phyloP scores from a whole-genome alignment of 805 yeast genomes.

The Candida sonorensis region DNA sequence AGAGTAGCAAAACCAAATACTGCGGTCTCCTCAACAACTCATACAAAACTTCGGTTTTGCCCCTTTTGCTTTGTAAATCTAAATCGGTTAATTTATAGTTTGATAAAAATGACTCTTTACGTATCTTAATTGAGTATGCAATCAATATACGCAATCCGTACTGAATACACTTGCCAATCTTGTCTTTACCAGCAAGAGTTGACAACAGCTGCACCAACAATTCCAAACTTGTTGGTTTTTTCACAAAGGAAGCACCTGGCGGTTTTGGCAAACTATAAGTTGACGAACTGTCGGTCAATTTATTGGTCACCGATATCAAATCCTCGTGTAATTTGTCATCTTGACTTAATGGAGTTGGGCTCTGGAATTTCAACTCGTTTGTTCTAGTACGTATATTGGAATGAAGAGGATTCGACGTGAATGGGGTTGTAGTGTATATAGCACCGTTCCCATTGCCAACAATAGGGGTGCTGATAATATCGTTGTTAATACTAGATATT shows the following conservation, averaged over 20 bases:
- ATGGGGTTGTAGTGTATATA: no score
- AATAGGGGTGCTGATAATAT: no score
- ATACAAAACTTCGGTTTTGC: no score
- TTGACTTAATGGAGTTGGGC: slow-evolving; percentile 14
- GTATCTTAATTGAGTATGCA: slow-evolving; percentile 36
- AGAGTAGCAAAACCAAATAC: slow-evolving; percentile 25
- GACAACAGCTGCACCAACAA: slow-evolving; percentile 46
- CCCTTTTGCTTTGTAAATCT: slow-evolving; percentile 20
- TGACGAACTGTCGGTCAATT: no score
- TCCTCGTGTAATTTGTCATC: slow-evolving; percentile 16
- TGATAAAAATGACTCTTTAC: slow-evolving; percentile 17
- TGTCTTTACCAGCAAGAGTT: slow-evolving; percentile 63
- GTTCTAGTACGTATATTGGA: no score
- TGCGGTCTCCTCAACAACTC: slow-evolving; percentile 25
- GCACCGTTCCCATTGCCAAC: no score
- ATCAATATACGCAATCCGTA: slow-evolving; percentile 49
- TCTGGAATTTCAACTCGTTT: slow-evolving; percentile 10
- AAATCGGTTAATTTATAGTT: slow-evolving; percentile 7
- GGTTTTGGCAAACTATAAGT: no score
- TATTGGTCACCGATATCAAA: slow-evolving; percentile 8
- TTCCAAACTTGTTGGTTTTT: slow-evolving; percentile 10
- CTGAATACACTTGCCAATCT: slow-evolving; percentile 57
- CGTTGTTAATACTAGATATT: no score
- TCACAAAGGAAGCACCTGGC: no score
- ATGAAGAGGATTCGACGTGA: no score